Conservation (phyloP, 2,329 filamentous ascomycete genomes). For the Coniella lustricola region DNA sequence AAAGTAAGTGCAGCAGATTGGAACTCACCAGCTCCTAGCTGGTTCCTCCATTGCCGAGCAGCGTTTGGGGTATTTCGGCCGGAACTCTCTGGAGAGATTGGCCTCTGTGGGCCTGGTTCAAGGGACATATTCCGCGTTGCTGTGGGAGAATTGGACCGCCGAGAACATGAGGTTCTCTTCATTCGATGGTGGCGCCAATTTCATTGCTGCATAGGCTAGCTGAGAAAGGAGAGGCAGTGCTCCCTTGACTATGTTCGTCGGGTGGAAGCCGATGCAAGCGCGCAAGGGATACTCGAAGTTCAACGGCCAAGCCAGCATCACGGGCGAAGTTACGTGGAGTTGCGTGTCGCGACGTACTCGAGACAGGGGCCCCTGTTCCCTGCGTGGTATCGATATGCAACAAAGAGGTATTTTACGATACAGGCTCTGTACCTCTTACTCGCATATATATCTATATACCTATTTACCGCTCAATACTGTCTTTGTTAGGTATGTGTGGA, state of each 20-base stretch:
- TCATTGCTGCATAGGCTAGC: constrained; percentile 13
- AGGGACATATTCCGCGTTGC: constrained; percentile 46
- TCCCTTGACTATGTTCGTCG: constrained; percentile 2
- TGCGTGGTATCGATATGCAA: not conserved
- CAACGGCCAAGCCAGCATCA: constrained; percentile 8
- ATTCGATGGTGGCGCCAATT: constrained; percentile 4
- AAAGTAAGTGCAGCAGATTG: not conserved
- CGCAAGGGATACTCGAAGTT: constrained; percentile 1
- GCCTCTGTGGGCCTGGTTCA: constrained; percentile 52
- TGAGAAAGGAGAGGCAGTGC: constrained; percentile 1
- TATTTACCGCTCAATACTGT: too few species aligned
- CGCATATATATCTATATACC: not conserved
- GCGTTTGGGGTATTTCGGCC: constrained; percentile 68
- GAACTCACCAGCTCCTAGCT: constrained; percentile 65
- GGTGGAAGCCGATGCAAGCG: not conserved
- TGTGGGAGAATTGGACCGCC: constrained; percentile 12
- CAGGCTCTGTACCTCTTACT: not conserved
- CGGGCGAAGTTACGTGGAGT: constrained; percentile 3
- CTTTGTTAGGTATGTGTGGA: too few species aligned
- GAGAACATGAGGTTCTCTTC: constrained; percentile 17
- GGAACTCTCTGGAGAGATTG: constrained; percentile 73
- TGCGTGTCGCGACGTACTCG: constrained; percentile 13
- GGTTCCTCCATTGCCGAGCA: constrained; percentile 69
- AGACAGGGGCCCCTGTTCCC: constrained; percentile 4
- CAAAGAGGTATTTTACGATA: not conserved